Evolutionary conservation across 2,329 filamentous ascomycete genomes (phyloP), one percentile per base, ranked within the genome.

Genomic region (Aureobasidium melanogenum): DNA sequence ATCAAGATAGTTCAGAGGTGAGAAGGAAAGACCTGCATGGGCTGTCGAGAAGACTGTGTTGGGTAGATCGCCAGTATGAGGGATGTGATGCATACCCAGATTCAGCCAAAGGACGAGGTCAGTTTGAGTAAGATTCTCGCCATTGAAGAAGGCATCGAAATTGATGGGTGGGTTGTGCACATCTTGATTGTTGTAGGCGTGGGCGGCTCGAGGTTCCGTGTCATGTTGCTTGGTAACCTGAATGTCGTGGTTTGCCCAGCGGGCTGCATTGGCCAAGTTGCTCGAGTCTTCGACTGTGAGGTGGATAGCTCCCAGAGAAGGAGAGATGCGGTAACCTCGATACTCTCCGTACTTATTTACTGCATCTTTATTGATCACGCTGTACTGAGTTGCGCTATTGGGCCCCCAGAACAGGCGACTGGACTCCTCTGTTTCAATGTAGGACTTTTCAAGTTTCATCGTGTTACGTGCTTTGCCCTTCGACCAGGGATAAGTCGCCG

Each of bases 31-130:
- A 24, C 75, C 74, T 1, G 72, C 73, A 62, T 80, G 77, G 2
- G 78, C 77, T 10, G 76, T 76, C 17, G 76, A 79, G 68, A 78
- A 76, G 56, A 82, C 75, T 0, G 81, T 83, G 66, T 82, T 82
- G 19, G 81, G 81, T 14, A 83, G 67, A 65, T 82, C 80, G 22
- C 75, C 76, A 1, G 80, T 79, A 65, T 81, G 77, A 10, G 82
- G 79, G n/a, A 83, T 70, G 66, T 84, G 82, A 66, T 84, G 81
- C 78, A 81, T 84, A 17, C 82, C 82, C 8, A 81, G 66, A 62
- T 81, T 84, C 62, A 84, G 74, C 76, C 78, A 84, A 14, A 83
- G 58, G 2, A 83, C 80, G 14, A 80, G 62, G 60, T 79, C 77
- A 66, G 78, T 75, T 60, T 80, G 73, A 43, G 69, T 66, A 3